These are phyloP conservation scores for Rhizoctonia solani DNA, from an alignment of 1,284 basidiomycete species.

Conservation along the genomic window DNA sequence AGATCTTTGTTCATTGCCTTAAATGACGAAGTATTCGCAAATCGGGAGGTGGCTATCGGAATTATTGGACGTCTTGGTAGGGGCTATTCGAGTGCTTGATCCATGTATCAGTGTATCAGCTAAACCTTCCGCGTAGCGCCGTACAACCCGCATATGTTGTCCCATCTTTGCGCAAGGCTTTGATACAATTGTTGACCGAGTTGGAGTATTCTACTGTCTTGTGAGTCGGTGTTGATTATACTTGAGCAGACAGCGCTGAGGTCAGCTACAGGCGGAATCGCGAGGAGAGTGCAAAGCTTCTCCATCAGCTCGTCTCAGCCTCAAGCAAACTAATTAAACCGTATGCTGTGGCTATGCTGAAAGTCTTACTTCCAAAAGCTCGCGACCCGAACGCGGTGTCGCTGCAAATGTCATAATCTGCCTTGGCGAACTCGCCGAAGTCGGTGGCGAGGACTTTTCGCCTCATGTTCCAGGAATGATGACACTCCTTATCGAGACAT, in stretches of 20 bases:
- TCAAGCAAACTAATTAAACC: slow-evolving; percentile 95
- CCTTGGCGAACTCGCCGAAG: slow-evolving; percentile 90
- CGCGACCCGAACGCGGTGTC: slow-evolving; percentile 85
- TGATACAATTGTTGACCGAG: slow-evolving; percentile 97
- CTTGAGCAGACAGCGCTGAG: not conserved
- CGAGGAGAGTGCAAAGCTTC: slow-evolving; percentile 88
- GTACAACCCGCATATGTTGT: slow-evolving; percentile 99
- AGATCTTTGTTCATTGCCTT: slow-evolving; percentile 96
- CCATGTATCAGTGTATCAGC: not conserved
- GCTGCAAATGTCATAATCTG: slow-evolving; percentile 94
- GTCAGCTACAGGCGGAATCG: slow-evolving; percentile 65
- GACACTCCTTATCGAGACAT: slow-evolving; percentile 84
- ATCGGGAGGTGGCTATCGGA: slow-evolving; percentile 86
- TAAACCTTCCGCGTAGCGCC: not conserved
- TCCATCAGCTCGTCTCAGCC: slow-evolving; percentile 86
- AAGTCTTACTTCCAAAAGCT: slow-evolving; percentile 87
- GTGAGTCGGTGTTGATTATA: slow-evolving; percentile 51
- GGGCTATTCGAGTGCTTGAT: slow-evolving; percentile 1
- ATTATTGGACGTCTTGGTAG: slow-evolving; percentile 93
- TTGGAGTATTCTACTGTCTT: slow-evolving; percentile 93
- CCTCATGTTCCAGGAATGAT: slow-evolving; percentile 86
- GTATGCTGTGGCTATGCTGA: slow-evolving; percentile 95
- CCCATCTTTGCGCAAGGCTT: slow-evolving; percentile 93
- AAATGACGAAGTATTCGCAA: slow-evolving; percentile 96
- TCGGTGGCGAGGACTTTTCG: slow-evolving; percentile 91